Base-by-base conservation (phyloP, 805 yeast genomes). In the Wickerhamomyces ciferrii region DNA sequence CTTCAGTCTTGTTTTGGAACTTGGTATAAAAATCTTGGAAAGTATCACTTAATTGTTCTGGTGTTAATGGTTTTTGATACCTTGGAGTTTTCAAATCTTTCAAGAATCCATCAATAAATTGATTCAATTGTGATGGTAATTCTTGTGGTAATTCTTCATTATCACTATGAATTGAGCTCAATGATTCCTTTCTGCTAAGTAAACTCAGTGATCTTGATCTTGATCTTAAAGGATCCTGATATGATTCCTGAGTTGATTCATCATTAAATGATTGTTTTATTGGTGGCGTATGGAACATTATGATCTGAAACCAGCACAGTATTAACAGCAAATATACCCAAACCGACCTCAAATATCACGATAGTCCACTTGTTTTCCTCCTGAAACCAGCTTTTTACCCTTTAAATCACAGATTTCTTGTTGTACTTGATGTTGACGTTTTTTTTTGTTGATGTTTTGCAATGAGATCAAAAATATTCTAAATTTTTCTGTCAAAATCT, bases 71-170 rank as follows among this genome's bases (percentile, higher is more conserved):
- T 29, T 38, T 50, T 20, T 43, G 31, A 36, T 56, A 52, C 34
- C 53, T 58, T 4, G 63, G 63, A 18, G 44, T 39, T 18, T 40
- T 49, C 9, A 58, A 39, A 23, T 59, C 63, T 11, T 39, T 44
- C 13, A 51, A 19, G 39, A 59, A 59, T 4, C 10, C 21, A 3
- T 37, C 39, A 20, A 37, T 37, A 3, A 20, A 7, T n/a, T 42
- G 32, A 10, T 39, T 17, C 7, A 52, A 49, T 4, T 42, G 46
- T 3, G 27, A n/a, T 14, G 48, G 45, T 13, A 57, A 41, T 38
- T 44, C 43, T 5, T 13, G 19, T 7, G 59, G 57, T 1, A 58
- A 42, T n/a, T 42, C 45, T 2, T 29, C 36, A 11, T 51, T 48
- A 13, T 43, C 38, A 6, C n/a, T 14, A 8, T 19, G 18, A 4